Evolutionary conservation across 2,329 filamentous ascomycete genomes (phyloP).

Genomic region (Teratosphaeria nubilosa): DNA sequence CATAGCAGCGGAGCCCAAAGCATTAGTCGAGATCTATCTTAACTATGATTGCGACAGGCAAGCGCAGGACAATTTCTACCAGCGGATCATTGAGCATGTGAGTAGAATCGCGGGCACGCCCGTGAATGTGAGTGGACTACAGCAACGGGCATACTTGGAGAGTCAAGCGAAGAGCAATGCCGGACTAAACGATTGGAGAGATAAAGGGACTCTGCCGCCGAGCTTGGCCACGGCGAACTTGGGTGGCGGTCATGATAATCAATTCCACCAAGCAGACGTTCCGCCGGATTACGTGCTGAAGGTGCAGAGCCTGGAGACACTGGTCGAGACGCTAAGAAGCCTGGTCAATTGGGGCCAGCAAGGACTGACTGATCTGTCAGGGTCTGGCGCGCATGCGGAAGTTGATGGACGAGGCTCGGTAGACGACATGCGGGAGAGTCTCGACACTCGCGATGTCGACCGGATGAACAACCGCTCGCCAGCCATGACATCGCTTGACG

Average conservation of each 20-base stretch:
- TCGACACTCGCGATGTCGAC: slow-evolving; percentile 52
- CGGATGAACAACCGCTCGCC: slow-evolving; percentile 14
- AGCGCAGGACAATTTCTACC: slow-evolving; percentile 90
- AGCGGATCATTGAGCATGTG: slow-evolving; percentile 84
- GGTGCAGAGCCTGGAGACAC: slow-evolving; percentile 73
- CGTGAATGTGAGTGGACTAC: slow-evolving; percentile 60
- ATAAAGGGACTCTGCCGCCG: slow-evolving; percentile 74
- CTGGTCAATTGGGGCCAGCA: slow-evolving; percentile 88
- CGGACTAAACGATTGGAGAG: slow-evolving; percentile 65
- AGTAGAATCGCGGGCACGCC: slow-evolving; percentile 76
- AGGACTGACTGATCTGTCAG: slow-evolving; percentile 39
- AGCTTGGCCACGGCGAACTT: slow-evolving; percentile 75
- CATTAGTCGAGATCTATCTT: slow-evolving; percentile 87
- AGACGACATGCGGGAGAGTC: slow-evolving; percentile 58
- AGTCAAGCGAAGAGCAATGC: slow-evolving; percentile 46
- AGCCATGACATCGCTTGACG: neutral
- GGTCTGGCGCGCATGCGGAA: slow-evolving; percentile 29
- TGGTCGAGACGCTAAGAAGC: slow-evolving; percentile 81
- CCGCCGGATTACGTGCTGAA: slow-evolving; percentile 89
- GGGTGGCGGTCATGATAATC: slow-evolving; percentile 33
- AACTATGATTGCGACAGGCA: slow-evolving; percentile 97
- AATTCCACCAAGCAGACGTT: slow-evolving; percentile 53
- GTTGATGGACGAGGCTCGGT: slow-evolving; percentile 41
- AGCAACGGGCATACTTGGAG: slow-evolving; percentile 83
- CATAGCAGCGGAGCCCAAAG: slow-evolving; percentile 74